A percentile compares a stretch with the other conserved stretches of the same genome.
phyloP scores from a whole-genome alignment of 108 stramenopile species.

The Nannochloropsis granulata region DNA sequence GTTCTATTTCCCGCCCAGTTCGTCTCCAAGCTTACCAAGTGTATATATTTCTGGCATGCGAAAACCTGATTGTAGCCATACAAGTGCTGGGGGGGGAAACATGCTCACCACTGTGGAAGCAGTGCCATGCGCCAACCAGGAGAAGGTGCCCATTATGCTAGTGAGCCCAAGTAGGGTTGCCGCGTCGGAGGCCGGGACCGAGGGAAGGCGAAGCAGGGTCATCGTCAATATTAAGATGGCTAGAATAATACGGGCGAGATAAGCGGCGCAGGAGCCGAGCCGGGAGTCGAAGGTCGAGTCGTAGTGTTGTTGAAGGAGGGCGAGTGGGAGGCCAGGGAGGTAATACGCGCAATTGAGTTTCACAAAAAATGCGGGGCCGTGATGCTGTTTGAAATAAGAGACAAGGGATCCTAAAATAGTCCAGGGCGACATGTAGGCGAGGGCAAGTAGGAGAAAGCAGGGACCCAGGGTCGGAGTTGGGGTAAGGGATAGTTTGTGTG shows the following conservation, averaged over 20 bases:
- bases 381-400: background rate
- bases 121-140: background rate
- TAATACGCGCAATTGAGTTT: background rate
- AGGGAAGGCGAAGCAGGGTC: background rate
- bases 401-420: background rate
- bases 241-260: background rate
- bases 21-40: background rate
- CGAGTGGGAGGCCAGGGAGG: background rate
- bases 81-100: background rate
- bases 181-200: background rate
- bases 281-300: background rate
- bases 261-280: background rate
- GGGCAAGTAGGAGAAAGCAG: background rate
- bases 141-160: background rate
- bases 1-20: too few species aligned
- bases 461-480: background rate
- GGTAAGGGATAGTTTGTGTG: background rate
- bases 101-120: background rate
- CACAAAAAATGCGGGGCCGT: background rate
- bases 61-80: background rate
- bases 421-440: background rate
- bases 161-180: background rate
- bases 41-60: background rate
- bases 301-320: background rate
- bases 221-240: background rate